Conservation (phyloP, 164 flowering plant species). For the Chimonanthus praecox region DNA sequence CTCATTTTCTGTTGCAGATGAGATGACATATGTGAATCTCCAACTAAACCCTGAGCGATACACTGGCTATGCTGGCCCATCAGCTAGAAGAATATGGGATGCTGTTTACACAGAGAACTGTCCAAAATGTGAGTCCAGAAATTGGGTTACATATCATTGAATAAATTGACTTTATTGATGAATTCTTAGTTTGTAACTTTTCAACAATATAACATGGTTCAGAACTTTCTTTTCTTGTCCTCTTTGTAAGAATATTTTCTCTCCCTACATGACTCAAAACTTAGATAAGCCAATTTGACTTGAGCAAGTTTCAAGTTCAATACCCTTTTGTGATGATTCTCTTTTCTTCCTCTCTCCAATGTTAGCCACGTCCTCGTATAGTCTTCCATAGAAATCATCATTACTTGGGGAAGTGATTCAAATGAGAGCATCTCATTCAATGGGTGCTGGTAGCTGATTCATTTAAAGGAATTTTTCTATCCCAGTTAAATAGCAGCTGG, state of each 20-base stretch:
- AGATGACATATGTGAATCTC: constrained; percentile 96
- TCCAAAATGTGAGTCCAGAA: constrained; percentile 60
- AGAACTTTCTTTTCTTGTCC: not conserved
- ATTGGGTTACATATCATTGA: not conserved
- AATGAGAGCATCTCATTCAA: too few species aligned
- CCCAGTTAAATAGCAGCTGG: too few species aligned
- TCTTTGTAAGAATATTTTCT: not conserved
- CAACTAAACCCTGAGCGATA: constrained; percentile 89
- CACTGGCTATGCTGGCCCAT: constrained; percentile 87
- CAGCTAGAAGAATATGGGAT: constrained; percentile 97
- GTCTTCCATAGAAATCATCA: too few species aligned
- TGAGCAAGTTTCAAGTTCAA: not conserved
- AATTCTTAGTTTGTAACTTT: not conserved
- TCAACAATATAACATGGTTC: not conserved
- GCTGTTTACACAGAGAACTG: constrained; percentile 88
- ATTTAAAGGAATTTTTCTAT: too few species aligned
- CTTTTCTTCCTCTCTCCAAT: not conserved
- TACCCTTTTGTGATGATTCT: not conserved
- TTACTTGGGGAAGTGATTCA: too few species aligned
- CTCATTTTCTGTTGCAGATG: constrained; percentile 44
- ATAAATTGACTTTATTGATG: not conserved
- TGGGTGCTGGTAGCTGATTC: too few species aligned
- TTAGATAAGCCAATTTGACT: not conserved
- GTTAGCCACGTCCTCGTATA: too few species aligned
- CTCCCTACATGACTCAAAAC: not conserved